Conservation (phyloP, 2,329 filamentous ascomycete genomes). For the Thelonectria blattea region DNA sequence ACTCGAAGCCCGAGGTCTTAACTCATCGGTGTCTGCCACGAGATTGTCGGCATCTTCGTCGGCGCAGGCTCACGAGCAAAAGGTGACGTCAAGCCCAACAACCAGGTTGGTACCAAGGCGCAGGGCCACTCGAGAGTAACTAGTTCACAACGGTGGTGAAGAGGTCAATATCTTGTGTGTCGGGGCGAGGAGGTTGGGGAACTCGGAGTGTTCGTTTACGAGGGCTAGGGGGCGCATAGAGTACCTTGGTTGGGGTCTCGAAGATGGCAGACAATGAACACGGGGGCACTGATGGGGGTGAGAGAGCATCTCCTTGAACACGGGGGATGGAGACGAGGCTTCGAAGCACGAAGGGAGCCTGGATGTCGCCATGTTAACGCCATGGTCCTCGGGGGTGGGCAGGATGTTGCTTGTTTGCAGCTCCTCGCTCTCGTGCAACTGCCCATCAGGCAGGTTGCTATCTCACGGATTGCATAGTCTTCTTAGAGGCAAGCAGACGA, state of each 20-base stretch:
- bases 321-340: slow-evolving; percentile 59
- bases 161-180: slow-evolving; percentile 62
- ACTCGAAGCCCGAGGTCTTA: slow-evolving; percentile 24
- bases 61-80: slow-evolving; percentile 64
- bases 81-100: slow-evolving; percentile 63
- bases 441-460: slow-evolving; percentile 55
- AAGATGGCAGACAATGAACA: slow-evolving; percentile 51
- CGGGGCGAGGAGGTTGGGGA: too few relatives aligned
- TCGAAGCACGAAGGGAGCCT: slow-evolving; percentile 57
- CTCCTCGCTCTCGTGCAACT: too few relatives aligned
- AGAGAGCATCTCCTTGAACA: slow-evolving; percentile 55
- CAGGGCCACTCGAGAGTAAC: slow-evolving; percentile 58
- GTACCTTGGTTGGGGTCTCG: neutral
- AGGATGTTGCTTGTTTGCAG: too few relatives aligned
- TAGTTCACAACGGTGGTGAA: too few relatives aligned
- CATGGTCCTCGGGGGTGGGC: slow-evolving; percentile 45
- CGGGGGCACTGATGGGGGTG: slow-evolving; percentile 64
- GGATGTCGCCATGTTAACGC: slow-evolving; percentile 65
- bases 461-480: slow-evolving; percentile 64
- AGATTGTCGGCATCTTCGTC: slow-evolving; percentile 66
- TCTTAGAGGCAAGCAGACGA: slow-evolving; percentile 58
- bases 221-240: too few relatives aligned
- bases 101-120: slow-evolving; percentile 68
- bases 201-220: slow-evolving; percentile 50
- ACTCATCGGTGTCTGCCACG: slow-evolving; percentile 66